Evolutionary conservation across 805 yeast species (phyloP), one percentile per base, ranked within the genome.

Genomic region (Komagataella populi): DNA sequence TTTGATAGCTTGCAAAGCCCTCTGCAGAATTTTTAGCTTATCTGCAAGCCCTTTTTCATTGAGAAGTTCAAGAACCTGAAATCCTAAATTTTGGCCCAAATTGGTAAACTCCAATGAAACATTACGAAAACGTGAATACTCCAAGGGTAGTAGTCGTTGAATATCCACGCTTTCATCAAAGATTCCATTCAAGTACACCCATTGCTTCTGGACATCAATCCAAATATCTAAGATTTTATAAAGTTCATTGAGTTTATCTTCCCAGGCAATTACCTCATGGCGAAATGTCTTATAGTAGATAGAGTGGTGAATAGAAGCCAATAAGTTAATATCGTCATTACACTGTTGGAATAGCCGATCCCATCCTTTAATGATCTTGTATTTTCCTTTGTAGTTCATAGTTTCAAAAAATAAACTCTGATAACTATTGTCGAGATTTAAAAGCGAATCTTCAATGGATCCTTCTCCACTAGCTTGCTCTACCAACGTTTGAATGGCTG

Each of bases 171-270:
- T 77, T 0, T 72, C 67, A 4, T 78, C 81, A 59, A 91, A 84
- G 0, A 88, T 79, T 2, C 96, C 96, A 55, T 80, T 83, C 20
- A 90, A 69, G 61, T 91, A 88, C 1, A 87, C 77, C 95, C 96
- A 90, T 58, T 83, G 87, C n/a, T 83, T 70, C 63, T 91, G 98
- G 1, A 81, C 85, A 39, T 87, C 96, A 23, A 84, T 73, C 95
- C 96, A 89, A 0, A 65, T 59, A 55, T 81, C 87, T 39, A 86
- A 69, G 1, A 86, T 60, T 1, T 69, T 66, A 46, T 72, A 73
- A 1, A 87, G 57, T 0, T 60, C 57, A 48, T 73, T 75, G n/a
- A 91, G 60, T 51, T 71, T 76, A 0, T 67, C 68, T 55, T 83
- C 89, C 70, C 87, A 71, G 1, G 67, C 70, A 6, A 61, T 52